Conservation (phyloP, 2,329 filamentous ascomycete genomes). For the Cladosporium sp. region DNA sequence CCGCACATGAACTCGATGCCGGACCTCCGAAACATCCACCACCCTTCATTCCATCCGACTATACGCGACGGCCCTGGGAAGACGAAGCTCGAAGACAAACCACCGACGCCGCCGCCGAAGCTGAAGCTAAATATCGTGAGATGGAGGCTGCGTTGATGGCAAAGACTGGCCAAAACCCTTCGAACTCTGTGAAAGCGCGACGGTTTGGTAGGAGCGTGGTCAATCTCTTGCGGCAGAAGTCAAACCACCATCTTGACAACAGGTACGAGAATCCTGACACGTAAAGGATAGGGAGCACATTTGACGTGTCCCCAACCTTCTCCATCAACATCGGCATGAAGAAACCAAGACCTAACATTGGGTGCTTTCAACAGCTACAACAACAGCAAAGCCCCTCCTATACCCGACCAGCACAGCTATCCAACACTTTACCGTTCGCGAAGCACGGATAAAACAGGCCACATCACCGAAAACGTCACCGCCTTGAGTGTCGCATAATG, state of each 20-base stretch:
- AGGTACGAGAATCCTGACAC: constrained; percentile 12
- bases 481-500: background rate
- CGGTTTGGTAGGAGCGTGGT: constrained; percentile 32
- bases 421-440: background rate
- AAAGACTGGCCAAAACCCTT: constrained; percentile 23
- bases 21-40: constrained; percentile 14
- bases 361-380: background rate
- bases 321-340: background rate
- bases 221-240: constrained; percentile 31
- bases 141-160: constrained; percentile 22
- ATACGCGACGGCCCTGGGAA: constrained; percentile 30
- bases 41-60: constrained; percentile 29
- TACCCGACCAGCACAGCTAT: background rate
- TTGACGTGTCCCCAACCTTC: background rate
- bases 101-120: constrained; percentile 16
- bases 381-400: background rate
- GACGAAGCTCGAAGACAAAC: constrained; percentile 26
- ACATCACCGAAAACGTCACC: background rate
- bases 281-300: background rate
- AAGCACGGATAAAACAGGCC: background rate
- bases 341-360: constrained; percentile 1
- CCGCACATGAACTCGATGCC: constrained; percentile 2
- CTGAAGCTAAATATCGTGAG: constrained; percentile 29
- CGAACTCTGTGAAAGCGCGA: constrained; percentile 27
- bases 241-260: background rate